Conservation (phyloP, 371 early-diverging fungal genomes). For the Haplosporangium sp. region DNA sequence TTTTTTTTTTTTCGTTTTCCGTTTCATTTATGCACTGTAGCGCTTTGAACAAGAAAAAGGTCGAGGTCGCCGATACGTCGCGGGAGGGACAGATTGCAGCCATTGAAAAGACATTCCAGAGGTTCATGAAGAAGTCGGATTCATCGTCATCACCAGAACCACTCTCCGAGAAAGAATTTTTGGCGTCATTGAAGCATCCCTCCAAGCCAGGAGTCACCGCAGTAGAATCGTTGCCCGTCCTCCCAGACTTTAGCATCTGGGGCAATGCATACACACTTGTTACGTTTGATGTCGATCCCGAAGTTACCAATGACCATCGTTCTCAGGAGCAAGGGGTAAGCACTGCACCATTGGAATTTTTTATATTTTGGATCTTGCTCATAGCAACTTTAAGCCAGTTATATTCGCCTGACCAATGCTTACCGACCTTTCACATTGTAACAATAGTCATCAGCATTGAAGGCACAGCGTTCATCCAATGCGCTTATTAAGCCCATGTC, state of each 20-base stretch:
- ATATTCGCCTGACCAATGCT: not conserved
- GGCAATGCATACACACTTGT: constrained; percentile 74
- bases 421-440: not conserved
- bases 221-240: constrained; percentile 79
- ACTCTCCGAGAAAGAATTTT: constrained; percentile 55
- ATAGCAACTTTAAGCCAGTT: no score
- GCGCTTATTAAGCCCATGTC: constrained; percentile 54
- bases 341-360: not conserved
- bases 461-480: constrained; percentile 50
- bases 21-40: constrained; percentile 11
- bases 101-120: constrained; percentile 79
- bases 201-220: constrained; percentile 73
- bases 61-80: constrained; percentile 57
- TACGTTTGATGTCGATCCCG: constrained; percentile 80
- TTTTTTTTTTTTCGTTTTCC: not conserved
- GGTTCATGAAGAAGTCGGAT: constrained; percentile 24
- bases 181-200: constrained; percentile 76
- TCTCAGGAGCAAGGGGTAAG: constrained; percentile 39
- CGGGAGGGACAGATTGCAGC: constrained; percentile 73
- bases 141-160: constrained; percentile 7
- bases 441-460: constrained; percentile 26
- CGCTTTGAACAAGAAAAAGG: constrained; percentile 10
- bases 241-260: constrained; percentile 80
- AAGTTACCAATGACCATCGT: constrained; percentile 58
- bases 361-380: not conserved